These are phyloP conservation scores for Smithsoniella earleae DNA, from an alignment of 163 green algal species.

Conservation along the genomic window DNA sequence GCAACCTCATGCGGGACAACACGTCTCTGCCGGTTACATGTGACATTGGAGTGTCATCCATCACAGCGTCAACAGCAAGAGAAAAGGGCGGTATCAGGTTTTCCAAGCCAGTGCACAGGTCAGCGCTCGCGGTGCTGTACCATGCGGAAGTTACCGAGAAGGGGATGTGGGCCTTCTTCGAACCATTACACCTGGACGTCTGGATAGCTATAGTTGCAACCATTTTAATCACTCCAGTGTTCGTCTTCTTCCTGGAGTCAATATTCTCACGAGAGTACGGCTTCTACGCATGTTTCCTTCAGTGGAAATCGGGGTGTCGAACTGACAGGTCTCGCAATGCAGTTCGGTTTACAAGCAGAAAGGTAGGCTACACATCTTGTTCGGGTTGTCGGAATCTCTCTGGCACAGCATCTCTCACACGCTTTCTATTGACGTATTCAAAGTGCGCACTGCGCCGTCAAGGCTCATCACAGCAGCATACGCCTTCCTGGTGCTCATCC, in stretches of 20 bases:
- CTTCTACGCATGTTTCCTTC: too few relatives aligned
- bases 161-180: constrained; percentile 32
- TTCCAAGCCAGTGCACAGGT: background rate
- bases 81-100: constrained; percentile 22
- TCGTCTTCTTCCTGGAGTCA: constrained; percentile 33
- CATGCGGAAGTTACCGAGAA: constrained; percentile 9
- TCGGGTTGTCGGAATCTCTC: background rate
- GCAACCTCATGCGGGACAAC: background rate
- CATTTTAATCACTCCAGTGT: background rate
- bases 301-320: too few relatives aligned
- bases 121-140: constrained; percentile 13
- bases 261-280: background rate
- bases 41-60: constrained; percentile 29
- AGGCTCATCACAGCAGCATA: constrained; percentile 29
- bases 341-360: constrained; percentile 23
- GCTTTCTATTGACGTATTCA: constrained; percentile 26
- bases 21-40: background rate
- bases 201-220: constrained; percentile 24
- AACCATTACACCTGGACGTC: constrained; percentile 28
- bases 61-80: constrained; percentile 16
- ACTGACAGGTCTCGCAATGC: too few relatives aligned
- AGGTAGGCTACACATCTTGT: background rate
- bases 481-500: constrained; percentile 33
- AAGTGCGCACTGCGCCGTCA: background rate
- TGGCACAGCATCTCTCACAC: constrained; percentile 33